Evolutionary conservation across 257 asterid species (phyloP).

Genomic region (Craterostigma plantagineum): DNA sequence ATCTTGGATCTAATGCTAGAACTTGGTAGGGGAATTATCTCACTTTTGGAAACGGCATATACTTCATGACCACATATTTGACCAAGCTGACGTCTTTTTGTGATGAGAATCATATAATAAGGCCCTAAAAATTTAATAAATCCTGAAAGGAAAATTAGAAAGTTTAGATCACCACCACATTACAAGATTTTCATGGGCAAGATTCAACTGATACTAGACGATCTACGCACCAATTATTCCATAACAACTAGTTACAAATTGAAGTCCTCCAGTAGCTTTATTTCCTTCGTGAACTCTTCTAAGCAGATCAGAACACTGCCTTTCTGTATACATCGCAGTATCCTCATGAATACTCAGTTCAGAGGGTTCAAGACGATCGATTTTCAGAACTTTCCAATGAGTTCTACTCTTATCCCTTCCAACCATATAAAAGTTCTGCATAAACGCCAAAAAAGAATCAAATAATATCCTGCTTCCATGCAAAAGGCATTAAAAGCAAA

Average conservation of each 20-base stretch:
- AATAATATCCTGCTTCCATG: background rate
- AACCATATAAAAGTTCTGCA: slow-evolving; percentile 73
- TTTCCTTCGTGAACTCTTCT: slow-evolving; percentile 69
- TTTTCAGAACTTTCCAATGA: slow-evolving; percentile 68
- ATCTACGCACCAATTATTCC: slow-evolving; percentile 69
- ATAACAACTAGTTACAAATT: slow-evolving; percentile 61
- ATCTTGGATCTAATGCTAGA: slow-evolving; percentile 43
- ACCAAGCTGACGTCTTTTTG: slow-evolving; percentile 72
- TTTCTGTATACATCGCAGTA: slow-evolving; percentile 38
- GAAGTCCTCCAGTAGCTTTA: slow-evolving; percentile 69
- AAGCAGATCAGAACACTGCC: slow-evolving; percentile 58
- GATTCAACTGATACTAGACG: slow-evolving; percentile 1
- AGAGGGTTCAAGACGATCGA: slow-evolving; percentile 46
- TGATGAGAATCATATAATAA: slow-evolving; percentile 75
- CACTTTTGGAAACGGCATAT: slow-evolving; percentile 56
- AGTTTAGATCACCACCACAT: background rate
- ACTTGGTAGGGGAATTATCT: slow-evolving; percentile 61
- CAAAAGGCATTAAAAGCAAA: no score
- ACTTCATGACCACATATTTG: slow-evolving; percentile 75
- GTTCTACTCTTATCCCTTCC: slow-evolving; percentile 67
- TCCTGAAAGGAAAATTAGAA: slow-evolving; percentile 23
- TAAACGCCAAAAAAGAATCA: slow-evolving; percentile 8
- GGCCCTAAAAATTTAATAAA: slow-evolving; percentile 84
- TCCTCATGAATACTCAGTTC: slow-evolving; percentile 59
- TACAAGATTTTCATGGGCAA: background rate